Evolutionary conservation across 2,329 filamentous ascomycete genomes (phyloP), one percentile per base, ranked within the genome.

Genomic region (Onygenales sp.): DNA sequence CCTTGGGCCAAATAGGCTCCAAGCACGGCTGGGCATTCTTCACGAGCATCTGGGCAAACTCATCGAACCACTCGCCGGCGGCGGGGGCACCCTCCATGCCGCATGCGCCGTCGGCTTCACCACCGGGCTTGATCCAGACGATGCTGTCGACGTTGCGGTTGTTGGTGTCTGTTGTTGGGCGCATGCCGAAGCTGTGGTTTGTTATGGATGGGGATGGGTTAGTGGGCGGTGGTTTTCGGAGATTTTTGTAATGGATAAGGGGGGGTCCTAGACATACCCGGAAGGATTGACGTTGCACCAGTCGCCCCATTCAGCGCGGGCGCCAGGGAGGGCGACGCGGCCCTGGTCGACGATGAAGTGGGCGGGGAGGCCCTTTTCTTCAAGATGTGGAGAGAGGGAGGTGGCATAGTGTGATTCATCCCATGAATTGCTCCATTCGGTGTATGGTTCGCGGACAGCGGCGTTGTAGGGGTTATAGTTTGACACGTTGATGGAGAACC

Each of bases 291-390:
- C 66, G 53, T 75, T 75, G 61, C 73, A 75, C 73, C 73, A 75
- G 51, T 73, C 70, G 7, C 72, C 70, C 70, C 72, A 74, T 43
- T 67, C 64, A 50, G 62, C 53, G 5, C 72, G 64, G 7, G 64
- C 65, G n/a, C 67, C 71, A 4, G 67, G 66, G 1, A 65, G 54
- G 1, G 66, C 67, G 2, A 72, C 69, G 17, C 73, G 70, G 44
- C 73, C 72, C 59, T 74, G 71, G 58, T 75, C 73, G 59, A 75
- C 64, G 61, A 76, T 74, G 66, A 75, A 75, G 54, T 67, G 64
- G 3, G 71, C 59, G 1, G 73, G 73, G 13, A 75, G 65, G 3
- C 71, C 72, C 44, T 65, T 61, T 9, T 63, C 66, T 53, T 66
- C 65, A 48, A 75, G 70, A 54, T 64, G 60, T 1, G 71, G 66